Base-by-base conservation (phyloP, 257 asterid species). In the Nicotiana paniculata region DNA sequence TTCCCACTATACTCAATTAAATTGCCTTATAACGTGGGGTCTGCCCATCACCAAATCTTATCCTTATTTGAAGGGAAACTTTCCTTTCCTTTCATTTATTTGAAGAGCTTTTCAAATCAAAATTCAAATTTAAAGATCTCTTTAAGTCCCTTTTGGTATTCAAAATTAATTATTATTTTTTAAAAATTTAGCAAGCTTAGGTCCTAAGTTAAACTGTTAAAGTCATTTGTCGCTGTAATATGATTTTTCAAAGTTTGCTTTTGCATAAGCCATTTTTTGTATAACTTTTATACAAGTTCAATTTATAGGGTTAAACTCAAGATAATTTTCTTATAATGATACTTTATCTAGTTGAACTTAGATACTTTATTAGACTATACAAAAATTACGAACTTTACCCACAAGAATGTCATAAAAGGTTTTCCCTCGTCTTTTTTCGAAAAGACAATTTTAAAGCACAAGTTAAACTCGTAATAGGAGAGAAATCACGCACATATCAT, bases 1-100 rank as follows among this genome's bases (percentile, higher is more conserved):
- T 77, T 74, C 64, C 85, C 85, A 84, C 65, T 77, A 37, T 28
- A 72, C 70, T 80, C 62, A 78, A 70, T 80, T 69, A 78, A 70
- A 28, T 82, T 68, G 54, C 76, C 62, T 26, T 9, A 26, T n/a
- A 57, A 54, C 26, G 83, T 81, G 77, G 81, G 84, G 63, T 55
- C 80, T 43, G 3, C 59, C 59, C 64, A 35, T 39, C 54, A 48
- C 82, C 61, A 33, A 32, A 26, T 62, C 82, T 63, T 51, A 43
- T 26, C 58, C 59, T 55, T 69, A 74, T 74, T 26, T 74, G 4
- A 6, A 48, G 62, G 79, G 16, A 26, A 48, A 48, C 78, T 70
- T 72, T 13, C 21, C 35, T 62, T 59, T n/a, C n/a, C 6, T 26
- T 64, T 64, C 13, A 46, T 65, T 39, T 80, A 43, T 43, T 43